Base-by-base conservation (phyloP, 495 filamentous ascomycete genomes). In the Penicillium tannophilum region DNA sequence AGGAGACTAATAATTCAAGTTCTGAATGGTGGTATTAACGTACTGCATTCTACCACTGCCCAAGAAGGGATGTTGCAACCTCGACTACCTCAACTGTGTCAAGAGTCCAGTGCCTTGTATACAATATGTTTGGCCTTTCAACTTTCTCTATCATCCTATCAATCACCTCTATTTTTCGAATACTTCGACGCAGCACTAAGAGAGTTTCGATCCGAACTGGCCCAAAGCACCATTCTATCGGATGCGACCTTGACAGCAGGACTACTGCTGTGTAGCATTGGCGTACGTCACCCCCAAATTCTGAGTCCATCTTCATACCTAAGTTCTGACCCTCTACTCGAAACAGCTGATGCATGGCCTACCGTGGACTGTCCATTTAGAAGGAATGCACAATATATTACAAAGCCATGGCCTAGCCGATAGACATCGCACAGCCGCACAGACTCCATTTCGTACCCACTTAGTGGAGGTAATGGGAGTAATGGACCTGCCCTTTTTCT, bases 351-450 rank as follows among this genome's bases (percentile, higher is more conserved):
- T 76, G 56, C 73, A 71, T 46, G 70, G 72, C 8, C 26, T 71
- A 12, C 66, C 72, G 0, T 76, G 72, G 73, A 75, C 72, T 2
- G 66, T 76, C 67, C 73, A 76, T 57, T 55, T 76, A 14, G 68
- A 71, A 56, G 72, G 73, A 11, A 73, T 76, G 69, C 63, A 76
- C 54, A 69, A 58, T 20, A 72, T 76, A 20, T 55, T 73, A 1
- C 69, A 70, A 48, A 56, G 54, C 46, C 62, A 68, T 6, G 61
- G 59, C 5, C 47, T 66, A 0, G 51, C 60, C 20, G 35, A 53
- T 30, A 16, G 19, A 2, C 53, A 51, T n/a, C 19, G 7, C 20
- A 51, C 58, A 16, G 17, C 50, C 7, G 41, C 52, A 10, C 39
- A 33, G 26, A 59, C 49, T n/a, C 23, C 48, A 17, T 72, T 76